Evolutionary conservation across 176 grass and related monocot species (phyloP), one percentile per base, ranked within the genome.

Genomic region (Elaeis guineensis): DNA sequence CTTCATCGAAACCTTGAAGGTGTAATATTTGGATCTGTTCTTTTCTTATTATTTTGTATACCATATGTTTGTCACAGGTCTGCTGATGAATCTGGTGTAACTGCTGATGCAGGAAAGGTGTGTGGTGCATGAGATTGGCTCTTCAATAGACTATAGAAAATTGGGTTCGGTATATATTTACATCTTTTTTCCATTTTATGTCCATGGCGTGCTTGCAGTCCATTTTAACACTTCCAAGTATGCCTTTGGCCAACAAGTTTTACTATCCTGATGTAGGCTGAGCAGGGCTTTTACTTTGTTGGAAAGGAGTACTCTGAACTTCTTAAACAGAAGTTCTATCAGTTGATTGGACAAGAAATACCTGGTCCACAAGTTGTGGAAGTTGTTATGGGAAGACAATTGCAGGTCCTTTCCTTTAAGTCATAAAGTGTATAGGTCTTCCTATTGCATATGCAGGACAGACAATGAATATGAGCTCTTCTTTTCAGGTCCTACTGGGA

Each of bases 321-420:
- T 69, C 75, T 97, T 51, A 83, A 80, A 70, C 81, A 91, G 66
- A 91, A 91, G 24, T 85, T 91, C 56, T 72, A 64, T 30, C 69
- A 77, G 63, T 85, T 97, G 72, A 77, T 89, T 55, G 92, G 87
- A 57, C 62, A 88, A 12, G 81, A 88, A 28, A 66, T 82, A 82
- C 87, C 84, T 58, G 78, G 55, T 19, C 78, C 66, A 49, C 87
- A 89, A 78, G 75, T 80, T 73, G 87, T 89, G 0, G 78, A 97
- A 85, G 87, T 97, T 21, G 67, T 97, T 25, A 97, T 97, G 92
- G 92, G 92, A 72, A 77, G 87, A 35, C 68, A 83, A 85, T 75
- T 97, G 76, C 75, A 91, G 81, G 93, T 91, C 17, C 54, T 59
- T 25, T 73, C 28, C 5, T 30, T 20, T 23, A 50, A 71, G n/a